phyloP scores from a whole-genome alignment of 768 basidiomycete species.

The Lactarius pseudohatsudake region DNA sequence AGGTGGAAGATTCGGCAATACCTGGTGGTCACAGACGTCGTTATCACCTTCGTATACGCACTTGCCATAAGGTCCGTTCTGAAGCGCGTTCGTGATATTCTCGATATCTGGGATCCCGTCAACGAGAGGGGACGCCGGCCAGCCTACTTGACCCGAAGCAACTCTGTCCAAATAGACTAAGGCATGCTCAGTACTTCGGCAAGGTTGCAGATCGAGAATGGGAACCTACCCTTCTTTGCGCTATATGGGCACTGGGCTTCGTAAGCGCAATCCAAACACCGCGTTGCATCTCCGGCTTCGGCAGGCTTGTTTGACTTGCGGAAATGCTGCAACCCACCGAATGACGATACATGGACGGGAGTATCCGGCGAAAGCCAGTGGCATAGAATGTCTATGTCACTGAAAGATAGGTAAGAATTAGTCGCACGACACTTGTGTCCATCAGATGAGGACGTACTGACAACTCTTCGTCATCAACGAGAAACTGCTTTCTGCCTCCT shows the following conservation, averaged over 20 bases:
- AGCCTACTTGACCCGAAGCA: constrained; percentile 48
- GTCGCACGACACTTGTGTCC: constrained; percentile 10
- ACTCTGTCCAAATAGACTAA: constrained; percentile 84
- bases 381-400: constrained; percentile 83
- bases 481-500: constrained; percentile 69
- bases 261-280: constrained; percentile 75
- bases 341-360: constrained; percentile 75
- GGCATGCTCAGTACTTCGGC: not conserved
- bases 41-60: constrained; percentile 87
- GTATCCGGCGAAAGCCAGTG: constrained; percentile 68
- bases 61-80: constrained; percentile 66
- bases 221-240: constrained; percentile 71
- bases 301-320: constrained; percentile 68
- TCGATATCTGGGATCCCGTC: constrained; percentile 88
- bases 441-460: constrained; percentile 57
- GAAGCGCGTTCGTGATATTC: constrained; percentile 73
- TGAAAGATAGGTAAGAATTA: constrained; percentile 33
- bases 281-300: constrained; percentile 61
- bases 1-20: constrained; percentile 25
- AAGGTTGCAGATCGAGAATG: not conserved
- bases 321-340: constrained; percentile 85
- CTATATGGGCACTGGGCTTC: constrained; percentile 80
- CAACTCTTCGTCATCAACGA: constrained; percentile 88
- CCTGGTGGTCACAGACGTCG: constrained; percentile 88
- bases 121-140: constrained; percentile 69